A percentile compares a stretch with the other conserved stretches of the same genome.
Evolutionary conservation across 257 asterid species (phyloP).

Genomic region (Scutellaria barbata): DNA sequence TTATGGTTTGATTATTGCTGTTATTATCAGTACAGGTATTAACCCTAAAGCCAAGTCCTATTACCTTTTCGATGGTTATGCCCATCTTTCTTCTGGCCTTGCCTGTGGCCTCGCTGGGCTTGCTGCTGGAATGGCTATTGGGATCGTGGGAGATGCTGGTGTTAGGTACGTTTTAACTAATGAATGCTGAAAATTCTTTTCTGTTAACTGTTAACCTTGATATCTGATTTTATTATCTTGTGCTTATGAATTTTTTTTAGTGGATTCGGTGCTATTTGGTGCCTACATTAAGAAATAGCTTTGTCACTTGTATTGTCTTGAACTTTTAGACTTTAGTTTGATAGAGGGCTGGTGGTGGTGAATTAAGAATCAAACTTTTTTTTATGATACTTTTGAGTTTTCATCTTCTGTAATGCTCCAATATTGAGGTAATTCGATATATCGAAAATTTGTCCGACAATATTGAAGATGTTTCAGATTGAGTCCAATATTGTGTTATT

Average conservation of each 20-base stretch:
- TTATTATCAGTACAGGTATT: slow-evolving; percentile 83
- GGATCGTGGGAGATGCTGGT: slow-evolving; percentile 92
- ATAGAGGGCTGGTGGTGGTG: background rate
- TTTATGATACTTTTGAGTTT: too few relatives aligned
- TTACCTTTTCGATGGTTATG: slow-evolving; percentile 85
- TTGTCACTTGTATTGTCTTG: background rate
- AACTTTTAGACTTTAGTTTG: background rate
- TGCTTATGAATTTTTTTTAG: slow-evolving; percentile 12
- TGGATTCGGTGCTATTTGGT: slow-evolving; percentile 4
- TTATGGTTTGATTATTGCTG: slow-evolving; percentile 86
- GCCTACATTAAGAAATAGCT: background rate
- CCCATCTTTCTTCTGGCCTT: slow-evolving; percentile 86
- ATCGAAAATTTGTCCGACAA: too few relatives aligned
- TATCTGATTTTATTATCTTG: background rate
- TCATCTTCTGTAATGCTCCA: too few relatives aligned
- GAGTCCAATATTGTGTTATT: too few relatives aligned
- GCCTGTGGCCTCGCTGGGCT: slow-evolving; percentile 92
- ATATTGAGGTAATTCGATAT: too few relatives aligned
- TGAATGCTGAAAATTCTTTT: background rate
- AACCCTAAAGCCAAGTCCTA: slow-evolving; percentile 85
- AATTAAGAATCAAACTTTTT: too few relatives aligned
- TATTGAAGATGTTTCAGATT: too few relatives aligned
- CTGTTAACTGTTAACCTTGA: background rate
- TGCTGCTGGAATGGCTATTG: slow-evolving; percentile 93
- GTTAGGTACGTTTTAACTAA: slow-evolving; percentile 59